Evolutionary conservation across 441 rosid species (phyloP), one percentile per base, ranked within the genome.

Genomic region (Aleurites moluccanus): DNA sequence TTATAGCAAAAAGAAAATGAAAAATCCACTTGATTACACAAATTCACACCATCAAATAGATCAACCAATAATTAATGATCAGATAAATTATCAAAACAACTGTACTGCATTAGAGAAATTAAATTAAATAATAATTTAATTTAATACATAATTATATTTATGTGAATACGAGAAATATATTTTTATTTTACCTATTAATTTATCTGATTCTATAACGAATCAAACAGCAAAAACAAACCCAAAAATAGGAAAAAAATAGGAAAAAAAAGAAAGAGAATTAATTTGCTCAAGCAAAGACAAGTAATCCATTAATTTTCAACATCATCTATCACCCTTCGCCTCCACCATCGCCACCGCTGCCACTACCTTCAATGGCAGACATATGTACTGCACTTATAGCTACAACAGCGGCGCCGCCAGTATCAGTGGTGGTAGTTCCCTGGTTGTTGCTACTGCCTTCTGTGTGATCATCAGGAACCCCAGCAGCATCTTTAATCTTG

Each of bases 331-430:
- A 20, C 21, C 71, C 84, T 9, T 68, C 83, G 0, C 67, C 80
- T 0, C 64, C n/a, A n/a, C n/a, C n/a, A n/a, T n/a, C 77, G 1
- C 83, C 75, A 4, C 80, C 85, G 0, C 74, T 68, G 0, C 66
- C 79, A 52, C 77, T 69, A 5, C 80, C 83, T 23, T 83, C 86
- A 44, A 68, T 9, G 40, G 76, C 78, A 18, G 86, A 57, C 27
- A 45, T 42, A 56, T 68, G 75, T 33, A 63, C 57, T 13, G 77
- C 73, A 42, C 73, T 47, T 62, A 47, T 47, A n/a, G 59, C 70
- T 2, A 60, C 75, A 18, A 67, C 76, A 52, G 77, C 78, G 15
- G 69, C 78, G 65, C 66, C 47, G 20, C 73, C 75, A 2, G 80
- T 71, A 18, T 74, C 84, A 63, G 0, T 16, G 44, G 72, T 13